phyloP scores from a whole-genome alignment of 2,329 filamentous ascomycete genomes.

The Curvularia sp. region DNA sequence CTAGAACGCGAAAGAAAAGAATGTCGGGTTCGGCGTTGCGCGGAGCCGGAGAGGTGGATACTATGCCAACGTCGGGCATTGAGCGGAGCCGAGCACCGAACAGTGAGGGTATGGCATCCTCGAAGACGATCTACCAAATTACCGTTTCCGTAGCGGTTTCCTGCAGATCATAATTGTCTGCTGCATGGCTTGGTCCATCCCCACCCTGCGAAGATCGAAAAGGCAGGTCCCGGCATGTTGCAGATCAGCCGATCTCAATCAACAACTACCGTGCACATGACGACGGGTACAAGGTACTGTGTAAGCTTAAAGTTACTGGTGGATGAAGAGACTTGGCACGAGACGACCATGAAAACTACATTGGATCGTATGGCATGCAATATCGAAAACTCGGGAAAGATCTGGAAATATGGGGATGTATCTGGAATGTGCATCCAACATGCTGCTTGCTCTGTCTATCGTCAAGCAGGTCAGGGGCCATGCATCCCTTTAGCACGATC shows the following conservation, averaged over 20 bases:
- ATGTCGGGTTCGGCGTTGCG: not conserved
- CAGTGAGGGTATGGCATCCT: not conserved
- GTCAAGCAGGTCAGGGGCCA: not conserved
- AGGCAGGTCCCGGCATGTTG: not conserved
- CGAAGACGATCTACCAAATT: not conserved
- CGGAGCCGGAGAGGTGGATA: constrained; percentile 1
- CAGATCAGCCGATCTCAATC: not conserved
- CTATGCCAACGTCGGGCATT: not conserved
- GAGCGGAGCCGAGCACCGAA: constrained; percentile 3
- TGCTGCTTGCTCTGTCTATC: not conserved
- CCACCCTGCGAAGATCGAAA: not conserved
- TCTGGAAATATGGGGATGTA: not conserved
- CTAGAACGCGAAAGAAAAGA: not conserved
- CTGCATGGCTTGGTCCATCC: not conserved
- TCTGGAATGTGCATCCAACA: not conserved
- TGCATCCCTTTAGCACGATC: not conserved
- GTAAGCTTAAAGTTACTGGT: not conserved
- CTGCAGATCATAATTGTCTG: not conserved
- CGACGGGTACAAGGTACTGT: not conserved
- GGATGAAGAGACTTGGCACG: not conserved
- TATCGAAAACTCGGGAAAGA: not conserved
- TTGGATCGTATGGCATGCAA: not conserved
- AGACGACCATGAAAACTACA: not conserved
- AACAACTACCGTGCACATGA: not conserved
- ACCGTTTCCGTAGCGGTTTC: not conserved